Evolutionary conservation across 2,329 filamentous ascomycete species (phyloP), one percentile per base, ranked within the genome.

Genomic region (Aspergillus transmontanensis): DNA sequence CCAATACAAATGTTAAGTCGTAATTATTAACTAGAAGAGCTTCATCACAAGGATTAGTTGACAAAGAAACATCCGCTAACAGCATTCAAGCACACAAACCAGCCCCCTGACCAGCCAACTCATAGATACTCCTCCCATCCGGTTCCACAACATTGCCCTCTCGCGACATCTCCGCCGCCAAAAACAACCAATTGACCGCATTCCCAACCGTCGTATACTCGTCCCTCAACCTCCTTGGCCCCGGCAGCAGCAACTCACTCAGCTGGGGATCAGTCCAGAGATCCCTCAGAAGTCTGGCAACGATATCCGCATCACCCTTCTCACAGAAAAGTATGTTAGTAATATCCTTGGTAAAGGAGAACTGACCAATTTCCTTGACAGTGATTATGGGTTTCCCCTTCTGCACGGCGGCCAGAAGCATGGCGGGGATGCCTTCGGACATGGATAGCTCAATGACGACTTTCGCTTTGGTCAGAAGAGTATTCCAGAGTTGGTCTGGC

Each of bases 401-500:
- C 4, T 59, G 60, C 4, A 62, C 30, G 3, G 60, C 59, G 14
- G 45, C 46, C 2, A 65, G 57, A 3, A 65, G 32, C 32, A 63
- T 34, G 21, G 62, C 57, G 6, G 63, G 60, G 23, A 63, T 55
- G 1, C 63, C 63, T 7, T 65, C 57, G 23, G n/a, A 54, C 16
- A 57, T 28, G 34, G 51, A 50, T 1, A 65, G 53, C 21, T 65
- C 53, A 2, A 65, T 60, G 19, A 65, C 28, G 10, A 34, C 56
- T 23, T 36, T 46, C 12, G 63, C 63, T 7, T 58, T 59, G 3
- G 60, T 60, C 16, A 65, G 43, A 5, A 65, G 45, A 19, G 54
- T 30, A 16, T 65, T 65, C 63, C 63, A 65, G 23, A 61, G 51
- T 30, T 64, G 62, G n/a, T 64, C 59, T 2, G 55, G 45, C 9